These are phyloP conservation scores for Tillandsia fasciculata DNA, from an alignment of 176 grass and related monocot species.

Conservation along the genomic window DNA sequence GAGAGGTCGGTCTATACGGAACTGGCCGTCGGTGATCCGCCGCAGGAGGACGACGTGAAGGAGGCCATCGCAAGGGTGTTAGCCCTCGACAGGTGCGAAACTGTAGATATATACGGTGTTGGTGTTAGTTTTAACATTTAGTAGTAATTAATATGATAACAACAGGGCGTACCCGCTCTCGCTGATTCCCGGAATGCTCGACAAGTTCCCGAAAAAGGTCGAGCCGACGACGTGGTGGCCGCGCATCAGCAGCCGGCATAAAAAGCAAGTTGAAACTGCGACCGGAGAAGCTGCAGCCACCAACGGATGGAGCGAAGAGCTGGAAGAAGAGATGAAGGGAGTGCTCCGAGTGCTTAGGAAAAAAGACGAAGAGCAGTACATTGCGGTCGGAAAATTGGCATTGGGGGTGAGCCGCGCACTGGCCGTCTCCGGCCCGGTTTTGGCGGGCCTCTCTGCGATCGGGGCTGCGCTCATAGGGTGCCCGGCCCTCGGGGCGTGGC, in stretches of 20 bases:
- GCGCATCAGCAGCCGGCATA: background rate
- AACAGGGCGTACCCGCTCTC: conserved; percentile 11
- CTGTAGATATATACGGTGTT: background rate
- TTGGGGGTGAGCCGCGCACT: conserved; percentile 15
- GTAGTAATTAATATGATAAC: background rate
- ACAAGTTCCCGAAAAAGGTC: conserved; percentile 29
- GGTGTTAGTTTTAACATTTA: background rate
- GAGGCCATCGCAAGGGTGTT: conserved; percentile 20
- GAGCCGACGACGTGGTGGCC: conserved; percentile 24
- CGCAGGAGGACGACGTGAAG: conserved; percentile 8
- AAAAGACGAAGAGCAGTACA: conserved; percentile 24
- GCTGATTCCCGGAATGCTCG: conserved; percentile 23
- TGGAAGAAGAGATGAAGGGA: conserved; percentile 30
- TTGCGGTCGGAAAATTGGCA: conserved; percentile 5
- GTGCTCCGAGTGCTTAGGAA: conserved; percentile 13
- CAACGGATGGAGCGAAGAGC: conserved; percentile 29
- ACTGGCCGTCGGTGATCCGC: background rate
- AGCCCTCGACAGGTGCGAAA: conserved; percentile 10
- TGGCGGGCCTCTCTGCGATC: conserved; percentile 18
- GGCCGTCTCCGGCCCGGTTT: conserved; percentile 10
- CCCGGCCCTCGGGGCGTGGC: conserved; percentile 9
- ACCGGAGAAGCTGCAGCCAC: background rate
- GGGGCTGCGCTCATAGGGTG: conserved; percentile 7
- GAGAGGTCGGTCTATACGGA: conserved; percentile 10
- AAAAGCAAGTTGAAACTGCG: background rate